Evolutionary conservation across 208 protist species (phyloP), one percentile per base, ranked within the genome.

Genomic region (Leishmania arabica): DNA sequence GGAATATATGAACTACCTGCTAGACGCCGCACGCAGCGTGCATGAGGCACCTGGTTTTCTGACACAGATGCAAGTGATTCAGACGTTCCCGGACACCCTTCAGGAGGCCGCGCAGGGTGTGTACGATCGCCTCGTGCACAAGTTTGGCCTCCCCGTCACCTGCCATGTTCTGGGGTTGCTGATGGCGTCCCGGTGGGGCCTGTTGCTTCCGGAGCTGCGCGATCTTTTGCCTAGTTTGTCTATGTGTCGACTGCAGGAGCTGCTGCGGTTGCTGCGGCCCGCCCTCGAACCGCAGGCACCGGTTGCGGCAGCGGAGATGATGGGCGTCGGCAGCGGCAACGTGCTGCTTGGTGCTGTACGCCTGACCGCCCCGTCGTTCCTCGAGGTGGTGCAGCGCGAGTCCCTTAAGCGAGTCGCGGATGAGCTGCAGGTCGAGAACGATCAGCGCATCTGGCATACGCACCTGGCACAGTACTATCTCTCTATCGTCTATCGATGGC

Each of bases 251-350:
- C 88, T 97, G 56, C 90, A 95, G 70, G 81, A 92, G 62, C 78
- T 97, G 40, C 78, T 97, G 53, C 92, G 94, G n/a, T 73, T 92
- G 79, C 86, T 96, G 81, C 86, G 91, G 11, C 92, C 92, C 1
- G 84, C 88, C 4, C 72, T 95, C 0, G 89, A 93, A 49, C 66
- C 40, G 15, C 65, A 86, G 31, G 56, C 15, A 17, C 79, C 79
- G 42, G 51, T 64, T 37, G 72, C 60, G 11, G 77, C 77, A 11
- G 76, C 76, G 5, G 81, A 81, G n/a, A 31, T 77, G n/a, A 77
- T 89, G 60, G 70, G 81, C 8, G 51, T 72, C 37, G 70, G 73
- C 15, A 84, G 76, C 45, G 88, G 89, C 76, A 91, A 92, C 72
- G 85, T 79, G 42, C 78, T 90, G 60, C 72, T 91, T 34, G 68